These are phyloP conservation scores for Coemansia sp. DNA, from an alignment of 192 early-diverging fungal species.

Conservation along the genomic window DNA sequence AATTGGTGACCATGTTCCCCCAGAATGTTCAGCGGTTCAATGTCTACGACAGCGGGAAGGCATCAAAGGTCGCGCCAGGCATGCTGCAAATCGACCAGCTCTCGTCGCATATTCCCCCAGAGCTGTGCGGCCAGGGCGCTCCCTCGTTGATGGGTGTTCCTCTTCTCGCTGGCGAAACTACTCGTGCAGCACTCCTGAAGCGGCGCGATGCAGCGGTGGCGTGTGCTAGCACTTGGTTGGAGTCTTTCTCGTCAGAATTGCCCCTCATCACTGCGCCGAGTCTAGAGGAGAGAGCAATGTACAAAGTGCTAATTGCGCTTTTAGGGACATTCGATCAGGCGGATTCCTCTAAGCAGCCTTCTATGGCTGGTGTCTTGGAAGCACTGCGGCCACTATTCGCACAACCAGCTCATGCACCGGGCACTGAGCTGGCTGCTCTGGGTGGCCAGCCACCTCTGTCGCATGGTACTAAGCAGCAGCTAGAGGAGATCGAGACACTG, in stretches of 20 bases:
- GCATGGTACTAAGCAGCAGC: constrained; percentile 15
- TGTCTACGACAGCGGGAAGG: constrained; percentile 30
- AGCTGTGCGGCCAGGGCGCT: background rate
- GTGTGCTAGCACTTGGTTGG: constrained; percentile 16
- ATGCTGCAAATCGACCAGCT: constrained; percentile 53
- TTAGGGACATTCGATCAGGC: constrained; percentile 16
- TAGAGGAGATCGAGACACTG: constrained; percentile 26
- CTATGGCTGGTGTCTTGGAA: constrained; percentile 26
- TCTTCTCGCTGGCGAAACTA: constrained; percentile 60
- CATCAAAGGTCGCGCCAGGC: constrained; percentile 50
- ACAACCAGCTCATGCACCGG: constrained; percentile 16
- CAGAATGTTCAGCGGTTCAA: constrained; percentile 56
- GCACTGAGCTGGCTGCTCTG: constrained; percentile 4
- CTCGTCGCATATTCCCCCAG: constrained; percentile 35
- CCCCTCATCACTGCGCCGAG: background rate
- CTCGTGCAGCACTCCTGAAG: constrained; percentile 59
- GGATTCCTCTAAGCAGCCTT: constrained; percentile 6
- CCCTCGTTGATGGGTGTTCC: constrained; percentile 37
- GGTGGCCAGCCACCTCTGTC: constrained; percentile 6
- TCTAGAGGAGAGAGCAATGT: constrained; percentile 23
- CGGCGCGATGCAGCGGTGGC: constrained; percentile 34
- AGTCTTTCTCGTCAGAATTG: background rate
- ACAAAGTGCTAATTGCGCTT: constrained; percentile 19
- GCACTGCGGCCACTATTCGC: constrained; percentile 56
- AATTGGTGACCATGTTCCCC: constrained; percentile 65